Base-by-base conservation (phyloP, 2,329 filamentous ascomycete genomes). In the Tolypocladium cylindrosporum region DNA sequence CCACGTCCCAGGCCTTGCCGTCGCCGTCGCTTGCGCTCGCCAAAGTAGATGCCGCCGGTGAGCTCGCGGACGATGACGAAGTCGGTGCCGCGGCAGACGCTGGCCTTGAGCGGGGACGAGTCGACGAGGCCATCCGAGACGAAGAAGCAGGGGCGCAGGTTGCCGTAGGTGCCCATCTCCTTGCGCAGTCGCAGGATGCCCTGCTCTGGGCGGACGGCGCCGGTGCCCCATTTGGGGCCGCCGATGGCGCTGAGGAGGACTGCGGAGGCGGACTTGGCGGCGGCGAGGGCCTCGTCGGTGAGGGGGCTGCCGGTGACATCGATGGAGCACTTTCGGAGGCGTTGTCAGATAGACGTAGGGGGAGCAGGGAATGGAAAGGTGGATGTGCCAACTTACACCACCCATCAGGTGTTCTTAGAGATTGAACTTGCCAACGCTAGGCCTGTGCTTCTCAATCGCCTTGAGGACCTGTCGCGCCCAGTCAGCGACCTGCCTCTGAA, bases 191-290 rank as follows among this genome's bases (percentile, higher is more conserved):
- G 84, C 61, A 97, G 87, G 67, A 97, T 86, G 61, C 93, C 93
- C 76, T 97, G 90, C 74, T 97, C 93, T 1, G 93, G 93, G 51
- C 92, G 90, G 62, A 97, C 88, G 59, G 85, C 76, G 64, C 90
- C 90, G 39, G 91, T 94, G 61, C 92, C 92, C 91, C 92, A 97
- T 90, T 97, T 74, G 16, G 94, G 93, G n/a, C 93, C 93, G 65
- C 93, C 93, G 68, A 97, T 95, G 65, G 93, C 91, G 65, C 92
- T 93, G n/a, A n/a, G n/a, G n/a, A n/a, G n/a, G n/a, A n/a, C n/a
- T n/a, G n/a, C n/a, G n/a, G 57, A 97, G 62, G 92, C 91, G 55
- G 82, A 79, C 74, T 95, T 92, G 64, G 91, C 91, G 41, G 91
- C 91, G 16, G 77, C 77, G 66, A 97, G 88, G 61, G 91, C 90